Conservation (phyloP, 495 filamentous ascomycete genomes). For the Podospora pseudopauciseta region DNA sequence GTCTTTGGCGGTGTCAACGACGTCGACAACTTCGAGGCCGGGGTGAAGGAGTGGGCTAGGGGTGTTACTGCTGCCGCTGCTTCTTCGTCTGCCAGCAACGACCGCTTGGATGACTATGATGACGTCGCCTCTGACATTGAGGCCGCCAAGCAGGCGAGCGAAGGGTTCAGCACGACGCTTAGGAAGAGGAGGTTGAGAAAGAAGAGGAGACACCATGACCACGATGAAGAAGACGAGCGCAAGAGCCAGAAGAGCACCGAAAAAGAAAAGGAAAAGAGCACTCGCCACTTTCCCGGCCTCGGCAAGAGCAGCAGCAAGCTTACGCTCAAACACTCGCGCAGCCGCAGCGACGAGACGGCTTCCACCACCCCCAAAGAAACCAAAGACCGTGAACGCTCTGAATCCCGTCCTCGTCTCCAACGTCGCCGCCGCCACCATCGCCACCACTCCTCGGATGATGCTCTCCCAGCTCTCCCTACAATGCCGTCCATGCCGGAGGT, state of each 20-base stretch:
- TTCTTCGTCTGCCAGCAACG: constrained; percentile 12
- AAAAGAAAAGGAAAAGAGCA: constrained; percentile 20
- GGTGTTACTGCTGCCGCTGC: constrained; percentile 43
- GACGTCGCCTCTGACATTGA: constrained; percentile 41
- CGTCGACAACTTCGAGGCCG: constrained; percentile 30
- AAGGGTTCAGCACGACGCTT: constrained; percentile 44
- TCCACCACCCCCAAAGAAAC: constrained; percentile 14
- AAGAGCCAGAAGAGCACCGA: constrained; percentile 15
- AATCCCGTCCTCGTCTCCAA: constrained; percentile 19
- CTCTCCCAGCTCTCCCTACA: constrained; percentile 12
- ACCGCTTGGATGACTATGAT: constrained; percentile 26
- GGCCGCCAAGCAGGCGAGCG: constrained; percentile 40
- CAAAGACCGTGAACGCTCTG: constrained; percentile 16
- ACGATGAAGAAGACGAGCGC: constrained; percentile 6
- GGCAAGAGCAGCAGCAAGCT: constrained; percentile 30
- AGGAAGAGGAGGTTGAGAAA: constrained; percentile 47
- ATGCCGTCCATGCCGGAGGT: constrained; percentile 35
- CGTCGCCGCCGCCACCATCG: constrained; percentile 31
- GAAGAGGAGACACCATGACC: constrained; percentile 34
- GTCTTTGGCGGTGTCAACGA: constrained; percentile 35
- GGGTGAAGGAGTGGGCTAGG: constrained; percentile 48
- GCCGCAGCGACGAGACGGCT: constrained; percentile 20
- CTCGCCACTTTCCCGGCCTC: constrained; percentile 22
- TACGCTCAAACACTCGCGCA: constrained; percentile 32
- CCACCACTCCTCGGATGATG: constrained; percentile 31